Evolutionary conservation across 2,329 filamentous ascomycete species (phyloP), one percentile per base, ranked within the genome.

Genomic region (Sclerotiophoma versabilis): DNA sequence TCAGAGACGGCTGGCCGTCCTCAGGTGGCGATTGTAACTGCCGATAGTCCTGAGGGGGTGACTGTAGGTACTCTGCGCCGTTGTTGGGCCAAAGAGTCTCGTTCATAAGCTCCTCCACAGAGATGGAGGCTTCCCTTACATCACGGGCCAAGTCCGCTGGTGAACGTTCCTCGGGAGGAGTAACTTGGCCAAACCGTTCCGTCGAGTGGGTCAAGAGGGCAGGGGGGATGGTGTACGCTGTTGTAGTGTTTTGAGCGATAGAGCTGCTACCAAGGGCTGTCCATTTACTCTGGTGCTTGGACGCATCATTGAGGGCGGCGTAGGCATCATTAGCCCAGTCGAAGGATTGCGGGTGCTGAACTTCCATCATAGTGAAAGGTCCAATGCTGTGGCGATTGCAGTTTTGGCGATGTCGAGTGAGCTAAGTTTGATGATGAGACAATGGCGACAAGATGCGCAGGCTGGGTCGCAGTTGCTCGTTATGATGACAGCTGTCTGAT

Each of bases 181-280:
- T 75, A 39, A 75, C 58, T 48, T 75, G 73, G 25, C 73, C 73
- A 32, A 65, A 72, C 5, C 70, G 71, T 52, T 69, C 67, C 38
- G 72, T 57, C 9, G 66, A 59, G 8, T 65, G 53, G n/a, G 61
- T 63, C 36, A 72, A 61, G 7, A 73, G 64, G 14, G 65, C 58
- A 9, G 71, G 69, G 4, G 69, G 68, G 20, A 72, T 66, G 36
- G 62, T 64, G 51, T 70, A 70, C 22, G 63, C 29, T 4, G 59
- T 41, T 4, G 46, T 36, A 20, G 43, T 38, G 22, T 54, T 52
- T 30, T 56, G 44, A 2, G 58, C 38, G 26, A 43, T 34, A 12
- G 48, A 17, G 14, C 39, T 47, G 50, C 56, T 63, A 22, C 17
- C 45, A 48, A 67, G 64, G 15, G 62, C 27, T 5, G 63, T 10